Evolutionary conservation across 148 eudicot species (phyloP).

Genomic region (Simmondsia chinensis): DNA sequence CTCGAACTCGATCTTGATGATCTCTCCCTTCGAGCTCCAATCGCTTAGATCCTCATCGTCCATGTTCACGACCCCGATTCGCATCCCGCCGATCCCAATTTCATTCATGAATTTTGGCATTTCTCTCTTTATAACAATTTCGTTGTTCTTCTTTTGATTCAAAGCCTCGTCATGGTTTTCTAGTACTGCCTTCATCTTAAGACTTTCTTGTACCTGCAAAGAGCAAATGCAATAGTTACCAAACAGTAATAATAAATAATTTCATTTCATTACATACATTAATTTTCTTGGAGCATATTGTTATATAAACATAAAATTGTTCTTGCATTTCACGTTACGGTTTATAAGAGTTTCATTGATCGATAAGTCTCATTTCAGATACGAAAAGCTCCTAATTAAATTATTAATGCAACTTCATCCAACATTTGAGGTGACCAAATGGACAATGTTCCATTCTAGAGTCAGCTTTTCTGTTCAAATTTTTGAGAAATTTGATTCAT

Average conservation of each 20-base stretch:
- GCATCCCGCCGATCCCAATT: slow-evolving; percentile 35
- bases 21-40: slow-evolving; percentile 39
- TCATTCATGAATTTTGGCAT: slow-evolving; percentile 54
- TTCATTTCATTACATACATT: background rate
- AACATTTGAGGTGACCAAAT: too few relatives aligned
- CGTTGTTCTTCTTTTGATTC: slow-evolving; percentile 6
- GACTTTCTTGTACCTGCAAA: slow-evolving; percentile 41
- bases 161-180: slow-evolving; percentile 32
- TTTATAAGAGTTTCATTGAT: too few relatives aligned
- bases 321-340: too few relatives aligned
- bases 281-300: too few relatives aligned
- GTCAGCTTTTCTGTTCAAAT: too few relatives aligned
- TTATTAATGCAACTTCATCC: too few relatives aligned
- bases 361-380: too few relatives aligned
- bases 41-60: slow-evolving; percentile 56
- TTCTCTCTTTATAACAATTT: slow-evolving; percentile 22
- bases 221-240: background rate
- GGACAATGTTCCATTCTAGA: too few relatives aligned
- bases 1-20: slow-evolving; percentile 32
- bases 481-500: too few relatives aligned
- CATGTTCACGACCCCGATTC: slow-evolving; percentile 72
- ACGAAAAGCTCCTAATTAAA: too few relatives aligned
- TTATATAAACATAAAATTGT: too few relatives aligned
- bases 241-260: background rate
- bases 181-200: slow-evolving; percentile 66